Evolutionary conservation across 805 yeast species (phyloP).

Genomic region (Saccharomyces eubayanus): DNA sequence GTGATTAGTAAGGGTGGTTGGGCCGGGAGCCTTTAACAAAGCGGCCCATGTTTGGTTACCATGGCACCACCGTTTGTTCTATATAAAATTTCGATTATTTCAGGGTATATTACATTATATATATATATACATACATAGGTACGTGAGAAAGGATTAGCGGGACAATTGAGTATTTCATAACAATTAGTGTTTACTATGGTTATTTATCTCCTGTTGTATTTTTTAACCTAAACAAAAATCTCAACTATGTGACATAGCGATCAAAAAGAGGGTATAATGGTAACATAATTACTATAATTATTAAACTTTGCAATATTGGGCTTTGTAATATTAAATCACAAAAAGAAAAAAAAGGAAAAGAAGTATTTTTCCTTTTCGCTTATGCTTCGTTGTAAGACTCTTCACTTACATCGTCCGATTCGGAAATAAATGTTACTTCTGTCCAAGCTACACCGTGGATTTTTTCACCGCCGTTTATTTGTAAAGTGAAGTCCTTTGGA

Average conservation of each 20-base stretch:
- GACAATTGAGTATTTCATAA: not conserved
- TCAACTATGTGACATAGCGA: not conserved
- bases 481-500: conserved; percentile 28
- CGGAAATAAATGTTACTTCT: conserved; percentile 30
- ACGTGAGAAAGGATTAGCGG: not conserved
- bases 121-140: not conserved
- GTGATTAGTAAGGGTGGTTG: not conserved
- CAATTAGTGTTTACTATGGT: not conserved
- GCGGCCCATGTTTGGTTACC: not conserved
- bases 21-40: not conserved
- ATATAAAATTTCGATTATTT: not conserved
- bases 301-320: not conserved
- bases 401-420: conserved; percentile 22
- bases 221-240: not conserved
- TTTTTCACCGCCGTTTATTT: conserved; percentile 14
- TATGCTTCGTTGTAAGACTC: conserved; percentile 18
- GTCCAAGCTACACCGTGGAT: conserved; percentile 27
- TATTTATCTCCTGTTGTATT: not conserved
- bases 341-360: not conserved
- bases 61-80: not conserved
- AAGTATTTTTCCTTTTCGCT: not conserved
- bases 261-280: not conserved
- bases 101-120: not conserved
- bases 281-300: not conserved
- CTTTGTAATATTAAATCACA: not conserved